Base-by-base conservation (phyloP, 2,329 filamentous ascomycete genomes). In the Massarina eburnea region DNA sequence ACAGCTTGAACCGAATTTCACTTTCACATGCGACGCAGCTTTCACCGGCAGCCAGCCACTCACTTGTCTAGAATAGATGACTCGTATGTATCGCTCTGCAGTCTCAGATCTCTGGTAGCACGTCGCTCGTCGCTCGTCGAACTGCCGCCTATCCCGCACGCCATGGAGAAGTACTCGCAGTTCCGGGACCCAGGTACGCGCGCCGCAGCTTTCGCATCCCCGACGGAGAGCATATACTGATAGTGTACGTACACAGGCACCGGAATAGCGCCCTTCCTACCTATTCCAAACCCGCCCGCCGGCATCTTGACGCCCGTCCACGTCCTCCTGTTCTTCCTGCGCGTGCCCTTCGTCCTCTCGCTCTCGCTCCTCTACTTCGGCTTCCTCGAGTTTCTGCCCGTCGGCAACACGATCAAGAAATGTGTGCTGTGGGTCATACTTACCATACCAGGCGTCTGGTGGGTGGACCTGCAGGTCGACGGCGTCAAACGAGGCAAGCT, bases 401-500 rank as follows among this genome's bases (percentile, higher is more conserved):
- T 87, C 8, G 83, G 83, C 1, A 79, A 80, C 8, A 63, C 84
- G 26, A 73, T 84, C 34, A 90, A 90, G 63, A 97, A 97, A 73
- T 83, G 88, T 10, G 83, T 90, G 39, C 75, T 97, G 42, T 97
- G 94, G 92, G 81, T 84, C 49, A 81, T 97, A 55, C 81, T 99
- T 58, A 87, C 84, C 29, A 87, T 95, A 48, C 90, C 91, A 0
- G 92, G 94, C 21, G 89, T 99, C 46, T 97, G 91, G 91, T 97
- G 92, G 92, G 86, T 96, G 45, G 94, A 99, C 71, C 77, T 99
- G n/a, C 92, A 96, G 71, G 89, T 99, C 55, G 94, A 99, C 68
- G 92, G 92, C 47, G 94, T 99, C 43, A 91, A 89, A 73, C 89
- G 91, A 73, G 41, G 58, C 54, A 20, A 57, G 21, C 54, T 58